Conservation (phyloP, 2,329 filamentous ascomycete genomes). For the Alternaria hordeiaustralica region DNA sequence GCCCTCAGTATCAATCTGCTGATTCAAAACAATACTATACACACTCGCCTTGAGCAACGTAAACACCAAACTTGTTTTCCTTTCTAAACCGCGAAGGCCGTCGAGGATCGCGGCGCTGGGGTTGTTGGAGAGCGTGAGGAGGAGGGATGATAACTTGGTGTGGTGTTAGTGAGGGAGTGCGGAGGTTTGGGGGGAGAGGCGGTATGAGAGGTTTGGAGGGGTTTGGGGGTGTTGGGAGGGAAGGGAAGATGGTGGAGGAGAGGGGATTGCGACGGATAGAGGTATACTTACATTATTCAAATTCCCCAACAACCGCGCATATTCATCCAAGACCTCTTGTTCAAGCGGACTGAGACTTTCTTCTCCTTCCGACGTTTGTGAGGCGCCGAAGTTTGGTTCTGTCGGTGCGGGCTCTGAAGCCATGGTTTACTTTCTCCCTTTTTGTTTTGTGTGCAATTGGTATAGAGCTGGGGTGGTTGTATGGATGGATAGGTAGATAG, state of each 20-base stretch:
- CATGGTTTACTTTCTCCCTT: conserved; percentile 13
- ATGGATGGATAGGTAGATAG: neutral
- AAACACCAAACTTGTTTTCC: conserved; percentile 94
- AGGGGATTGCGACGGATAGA: too few relatives aligned
- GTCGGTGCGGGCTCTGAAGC: conserved; percentile 12
- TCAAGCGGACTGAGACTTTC: conserved; percentile 74
- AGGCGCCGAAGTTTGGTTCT: conserved; percentile 21
- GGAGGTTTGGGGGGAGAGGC: neutral
- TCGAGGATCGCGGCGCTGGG: conserved; percentile 78
- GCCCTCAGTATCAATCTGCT: conserved; percentile 64
- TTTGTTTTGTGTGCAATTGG: neutral
- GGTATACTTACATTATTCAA: conserved; percentile 75
- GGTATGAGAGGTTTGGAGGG: too few relatives aligned
- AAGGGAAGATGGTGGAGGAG: too few relatives aligned
- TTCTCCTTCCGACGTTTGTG: conserved; percentile 19
- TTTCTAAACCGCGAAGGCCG: conserved; percentile 83
- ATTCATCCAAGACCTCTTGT: conserved; percentile 94
- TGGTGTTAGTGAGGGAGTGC: neutral
- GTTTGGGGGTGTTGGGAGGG: too few relatives aligned
- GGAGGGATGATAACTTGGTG: conserved; percentile 61
- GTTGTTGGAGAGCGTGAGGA: conserved; percentile 71
- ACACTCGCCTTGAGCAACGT: conserved; percentile 97
- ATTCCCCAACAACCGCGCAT: conserved; percentile 84
- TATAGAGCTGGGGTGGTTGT: neutral
- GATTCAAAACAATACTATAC: conserved; percentile 97